Evolutionary conservation across 257 asterid species (phyloP), one percentile per base, ranked within the genome.

Genomic region (Solanum peruvianum): DNA sequence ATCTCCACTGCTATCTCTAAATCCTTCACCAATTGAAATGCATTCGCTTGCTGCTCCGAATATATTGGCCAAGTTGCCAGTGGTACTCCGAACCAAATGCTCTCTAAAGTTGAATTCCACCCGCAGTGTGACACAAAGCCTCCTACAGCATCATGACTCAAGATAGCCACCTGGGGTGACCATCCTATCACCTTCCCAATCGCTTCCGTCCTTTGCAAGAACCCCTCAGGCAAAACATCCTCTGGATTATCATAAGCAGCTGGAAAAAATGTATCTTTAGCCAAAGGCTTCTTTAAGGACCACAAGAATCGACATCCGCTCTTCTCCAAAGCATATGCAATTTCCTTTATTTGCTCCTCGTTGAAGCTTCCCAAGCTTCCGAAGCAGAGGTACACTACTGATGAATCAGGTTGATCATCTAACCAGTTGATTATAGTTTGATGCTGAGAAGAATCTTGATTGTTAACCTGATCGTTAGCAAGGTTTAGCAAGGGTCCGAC

Each of bases 401-500:
- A 89, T n/a, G 85, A 82, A 23, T 14, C 70, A 2, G 82, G 88
- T 82, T 87, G 91, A 35, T 27, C 27, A n/a, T 85, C 90, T 7
- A 89, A 58, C 87, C 91, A 89, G 75, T 64, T 66, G 67, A 86
- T 62, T n/a, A 62, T 62, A 5, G 35, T 29, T 44, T 35, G 82
- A 4, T 45, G 35, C 18, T 86, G 47, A 6, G 7, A 11, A 6
- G 58, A 76, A 23, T 76, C 60, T 41, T 42, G 25, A 27, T 72
- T 66, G 49, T 37, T 77, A 14, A 25, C 11, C 1, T 42, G 39
- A n/a, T 31, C 9, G 7, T 44, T 56, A 1, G 72, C 73, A 21
- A 70, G 81, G 66, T 85, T 88, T 23, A 92, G 10, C 3, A 91
- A 44, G 64, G 97, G 97, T 8, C 97, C 94, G 11, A 91, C 75